These are phyloP conservation scores for Pseudogymnoascus sp. DNA, from an alignment of 2,329 filamentous ascomycete genomes.

Conservation along the genomic window DNA sequence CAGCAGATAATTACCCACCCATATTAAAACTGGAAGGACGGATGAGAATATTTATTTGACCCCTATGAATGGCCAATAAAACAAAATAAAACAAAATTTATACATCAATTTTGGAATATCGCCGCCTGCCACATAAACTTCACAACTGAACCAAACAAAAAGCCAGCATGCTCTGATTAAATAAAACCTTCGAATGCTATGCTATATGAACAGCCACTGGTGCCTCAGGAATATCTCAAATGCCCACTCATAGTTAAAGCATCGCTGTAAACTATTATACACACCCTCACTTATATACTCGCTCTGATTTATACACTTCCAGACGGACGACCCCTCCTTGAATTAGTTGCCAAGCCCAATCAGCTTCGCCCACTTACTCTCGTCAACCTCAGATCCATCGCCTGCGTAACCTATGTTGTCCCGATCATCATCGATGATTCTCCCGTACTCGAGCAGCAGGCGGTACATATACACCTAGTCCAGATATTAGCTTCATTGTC, in stretches of 20 bases:
- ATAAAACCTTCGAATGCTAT: neutral
- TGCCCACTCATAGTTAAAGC: neutral
- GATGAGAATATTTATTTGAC: neutral
- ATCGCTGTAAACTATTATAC: neutral
- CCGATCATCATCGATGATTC: slow-evolving; percentile 31
- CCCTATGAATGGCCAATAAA: neutral
- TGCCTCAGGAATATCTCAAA: neutral
- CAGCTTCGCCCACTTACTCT: slow-evolving; percentile 7
- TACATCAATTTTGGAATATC: neutral
- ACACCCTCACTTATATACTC: neutral
- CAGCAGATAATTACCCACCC: neutral
- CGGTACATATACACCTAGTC: slow-evolving; percentile 50
- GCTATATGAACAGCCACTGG: neutral
- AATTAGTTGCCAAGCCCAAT: neutral
- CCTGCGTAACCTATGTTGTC: slow-evolving; percentile 27
- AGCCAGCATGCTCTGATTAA: neutral
- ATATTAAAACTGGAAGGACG: neutral
- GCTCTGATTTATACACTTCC: neutral
- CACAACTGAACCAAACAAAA: neutral
- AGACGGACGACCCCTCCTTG: neutral
- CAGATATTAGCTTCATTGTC: slow-evolving; percentile 22
- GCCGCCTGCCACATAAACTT: too few relatives aligned
- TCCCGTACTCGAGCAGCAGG: slow-evolving; percentile 55
- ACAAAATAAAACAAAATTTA: neutral
- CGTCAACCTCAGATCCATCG: slow-evolving; percentile 26